A percentile compares a stretch with the other conserved stretches of the same genome.
Conservation (phyloP, 805 yeast species). For the Wickerhamomyces mucosus region DNA sequence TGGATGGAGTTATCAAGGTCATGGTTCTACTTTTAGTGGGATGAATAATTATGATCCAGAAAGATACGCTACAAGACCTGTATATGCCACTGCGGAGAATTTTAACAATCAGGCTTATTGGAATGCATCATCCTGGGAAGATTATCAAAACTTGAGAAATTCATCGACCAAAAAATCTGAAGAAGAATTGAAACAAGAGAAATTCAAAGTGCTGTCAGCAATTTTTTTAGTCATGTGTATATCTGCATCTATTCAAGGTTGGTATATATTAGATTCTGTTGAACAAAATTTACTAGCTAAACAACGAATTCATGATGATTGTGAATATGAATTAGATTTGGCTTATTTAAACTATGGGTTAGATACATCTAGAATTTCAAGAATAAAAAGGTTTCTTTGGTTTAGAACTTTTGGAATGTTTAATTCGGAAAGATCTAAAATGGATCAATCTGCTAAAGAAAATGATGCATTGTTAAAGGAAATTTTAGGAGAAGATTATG, state of each 20-base stretch:
- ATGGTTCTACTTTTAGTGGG: slow-evolving; percentile 6
- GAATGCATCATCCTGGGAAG: slow-evolving; percentile 61
- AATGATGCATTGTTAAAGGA: slow-evolving; percentile 75
- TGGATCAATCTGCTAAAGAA: slow-evolving; percentile 35
- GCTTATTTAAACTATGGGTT: slow-evolving; percentile 44
- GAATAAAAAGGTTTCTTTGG: slow-evolving; percentile 51
- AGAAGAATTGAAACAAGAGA: slow-evolving; percentile 25
- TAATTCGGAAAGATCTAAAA: slow-evolving; percentile 17
- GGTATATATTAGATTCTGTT: slow-evolving; percentile 28
- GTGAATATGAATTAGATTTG: slow-evolving; percentile 29
- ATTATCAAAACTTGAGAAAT: slow-evolving; percentile 32
- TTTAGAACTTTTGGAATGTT: slow-evolving; percentile 32
- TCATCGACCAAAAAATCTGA: slow-evolving; percentile 14
- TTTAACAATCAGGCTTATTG: slow-evolving; percentile 31
- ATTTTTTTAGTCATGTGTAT: slow-evolving; percentile 30
- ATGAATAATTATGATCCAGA: slow-evolving; percentile 3
- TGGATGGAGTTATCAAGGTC: slow-evolving; percentile 45
- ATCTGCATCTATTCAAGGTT: slow-evolving; percentile 31
- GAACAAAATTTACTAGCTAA: slow-evolving; percentile 25
- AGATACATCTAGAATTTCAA: slow-evolving; percentile 37
- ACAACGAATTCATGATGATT: slow-evolving; percentile 29
- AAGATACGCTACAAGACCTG: slow-evolving; percentile 4
- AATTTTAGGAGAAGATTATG: slow-evolving; percentile 68
- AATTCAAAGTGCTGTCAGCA: slow-evolving; percentile 31
- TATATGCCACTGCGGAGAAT: slow-evolving; percentile 18